Conservation (phyloP, 1,139 yeast genomes). For the Protomyces pachydermus region DNA sequence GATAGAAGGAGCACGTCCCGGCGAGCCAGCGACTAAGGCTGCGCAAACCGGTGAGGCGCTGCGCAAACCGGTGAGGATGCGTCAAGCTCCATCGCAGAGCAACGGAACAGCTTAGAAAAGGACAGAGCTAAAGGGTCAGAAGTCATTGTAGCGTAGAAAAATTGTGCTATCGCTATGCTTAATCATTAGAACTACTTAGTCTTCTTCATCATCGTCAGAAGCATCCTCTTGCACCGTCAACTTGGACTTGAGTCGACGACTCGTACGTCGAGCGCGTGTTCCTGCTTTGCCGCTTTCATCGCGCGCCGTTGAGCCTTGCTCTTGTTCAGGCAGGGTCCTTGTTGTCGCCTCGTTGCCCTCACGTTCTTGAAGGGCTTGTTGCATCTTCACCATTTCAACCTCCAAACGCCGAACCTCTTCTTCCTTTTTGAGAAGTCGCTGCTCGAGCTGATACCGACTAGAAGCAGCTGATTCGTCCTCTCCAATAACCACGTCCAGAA, state of each 20-base stretch:
- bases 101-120: no score
- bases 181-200: neutral
- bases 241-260: neutral
- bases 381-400: conserved; percentile 11
- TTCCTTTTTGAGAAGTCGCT: neutral
- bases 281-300: neutral
- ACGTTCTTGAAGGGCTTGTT: neutral
- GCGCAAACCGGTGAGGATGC: no score
- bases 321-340: neutral
- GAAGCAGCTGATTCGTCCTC: conserved; percentile 41
- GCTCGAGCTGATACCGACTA: conserved; percentile 17
- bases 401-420: conserved; percentile 14
- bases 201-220: neutral
- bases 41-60: no score
- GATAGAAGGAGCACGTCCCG: no score
- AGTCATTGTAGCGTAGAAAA: no score
- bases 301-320: neutral
- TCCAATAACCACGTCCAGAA: conserved; percentile 58
- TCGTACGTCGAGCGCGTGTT: neutral
- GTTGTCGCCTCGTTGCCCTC: neutral
- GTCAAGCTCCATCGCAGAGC: no score
- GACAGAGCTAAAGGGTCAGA: no score
- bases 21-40: no score
- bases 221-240: neutral
- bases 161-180: no score